Conservation (phyloP, 805 yeast species). For the Kuraishia molischiana region DNA sequence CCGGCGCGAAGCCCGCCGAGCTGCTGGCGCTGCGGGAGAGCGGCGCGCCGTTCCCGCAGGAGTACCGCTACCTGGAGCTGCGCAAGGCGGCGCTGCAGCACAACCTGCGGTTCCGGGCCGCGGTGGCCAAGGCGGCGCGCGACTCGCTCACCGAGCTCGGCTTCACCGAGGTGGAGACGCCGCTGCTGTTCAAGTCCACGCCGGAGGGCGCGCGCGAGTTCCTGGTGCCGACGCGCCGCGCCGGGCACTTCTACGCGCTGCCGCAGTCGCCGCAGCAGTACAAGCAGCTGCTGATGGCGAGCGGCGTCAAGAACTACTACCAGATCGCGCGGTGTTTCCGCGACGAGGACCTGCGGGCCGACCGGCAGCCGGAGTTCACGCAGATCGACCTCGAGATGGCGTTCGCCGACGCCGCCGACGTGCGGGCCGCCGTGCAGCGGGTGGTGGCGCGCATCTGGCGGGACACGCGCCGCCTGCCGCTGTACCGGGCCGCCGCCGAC, state of each 20-base stretch:
- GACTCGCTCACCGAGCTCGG: conserved; percentile 22
- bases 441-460: conserved; percentile 50
- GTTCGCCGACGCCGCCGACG: conserved; percentile 61
- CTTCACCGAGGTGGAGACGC: conserved; percentile 88
- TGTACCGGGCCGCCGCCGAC: conserved; percentile 24
- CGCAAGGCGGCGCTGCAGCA: conserved; percentile 49
- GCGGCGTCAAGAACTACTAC: conserved; percentile 79
- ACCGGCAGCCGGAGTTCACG: conserved; percentile 96
- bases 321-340: conserved; percentile 93
- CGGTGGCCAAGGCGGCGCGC: conserved; percentile 36
- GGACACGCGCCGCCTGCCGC: conserved; percentile 26
- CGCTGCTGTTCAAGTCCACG: conserved; percentile 85
- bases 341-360: conserved; percentile 91
- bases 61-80: conserved; percentile 73
- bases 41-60: conserved; percentile 61
- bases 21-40: conserved; percentile 47
- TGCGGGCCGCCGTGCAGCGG: conserved; percentile 52
- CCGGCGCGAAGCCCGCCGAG: conserved; percentile 51
- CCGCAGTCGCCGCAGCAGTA: conserved; percentile 99
- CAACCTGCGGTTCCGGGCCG: conserved; percentile 46
- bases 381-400: conserved; percentile 96
- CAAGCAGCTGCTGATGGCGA: conserved; percentile 89
- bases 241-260: conserved; percentile 63
- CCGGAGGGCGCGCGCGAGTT: conserved; percentile 98
- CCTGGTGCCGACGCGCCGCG: conserved; percentile 77